These are phyloP conservation scores for Colletotrichum chlorophyti DNA, from an alignment of 2,329 filamentous ascomycete species.

Conservation along the genomic window DNA sequence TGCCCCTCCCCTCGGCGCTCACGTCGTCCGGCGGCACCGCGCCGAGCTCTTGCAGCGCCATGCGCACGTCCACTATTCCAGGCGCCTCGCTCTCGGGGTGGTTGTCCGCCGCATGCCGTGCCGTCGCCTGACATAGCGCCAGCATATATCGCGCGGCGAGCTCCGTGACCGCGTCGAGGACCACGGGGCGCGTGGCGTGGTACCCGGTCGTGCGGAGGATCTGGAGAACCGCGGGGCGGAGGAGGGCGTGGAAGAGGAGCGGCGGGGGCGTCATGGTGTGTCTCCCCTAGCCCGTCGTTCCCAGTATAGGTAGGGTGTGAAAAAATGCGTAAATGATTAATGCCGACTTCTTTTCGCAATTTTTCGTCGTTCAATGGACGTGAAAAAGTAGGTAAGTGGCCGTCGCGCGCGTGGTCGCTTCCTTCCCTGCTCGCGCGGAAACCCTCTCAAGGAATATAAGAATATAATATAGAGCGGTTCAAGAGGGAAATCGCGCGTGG, in stretches of 20 bases:
- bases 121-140: constrained; percentile 75
- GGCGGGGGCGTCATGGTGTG: constrained; percentile 56
- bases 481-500: constrained; percentile 27
- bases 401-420: too few species aligned
- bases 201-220: constrained; percentile 92
- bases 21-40: constrained; percentile 73
- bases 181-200: constrained; percentile 79
- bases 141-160: constrained; percentile 82
- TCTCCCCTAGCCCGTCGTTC: too few species aligned
- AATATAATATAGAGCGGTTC: constrained; percentile 6
- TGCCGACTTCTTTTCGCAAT: too few species aligned
- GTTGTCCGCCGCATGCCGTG: constrained; percentile 73
- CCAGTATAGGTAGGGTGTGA: too few species aligned
- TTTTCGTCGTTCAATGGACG: background rate
- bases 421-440: too few species aligned
- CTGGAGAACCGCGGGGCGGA: constrained; percentile 87
- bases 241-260: constrained; percentile 72
- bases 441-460: too few species aligned
- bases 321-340: too few species aligned
- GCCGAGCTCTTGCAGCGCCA: constrained; percentile 84
- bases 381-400: too few species aligned
- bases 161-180: constrained; percentile 88
- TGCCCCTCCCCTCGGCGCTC: constrained; percentile 57
- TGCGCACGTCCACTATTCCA: constrained; percentile 77
- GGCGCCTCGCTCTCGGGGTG: constrained; percentile 68